These are phyloP conservation scores for Artemisia tridentata DNA, from an alignment of 129 eudicot species.

Conservation along the genomic window DNA sequence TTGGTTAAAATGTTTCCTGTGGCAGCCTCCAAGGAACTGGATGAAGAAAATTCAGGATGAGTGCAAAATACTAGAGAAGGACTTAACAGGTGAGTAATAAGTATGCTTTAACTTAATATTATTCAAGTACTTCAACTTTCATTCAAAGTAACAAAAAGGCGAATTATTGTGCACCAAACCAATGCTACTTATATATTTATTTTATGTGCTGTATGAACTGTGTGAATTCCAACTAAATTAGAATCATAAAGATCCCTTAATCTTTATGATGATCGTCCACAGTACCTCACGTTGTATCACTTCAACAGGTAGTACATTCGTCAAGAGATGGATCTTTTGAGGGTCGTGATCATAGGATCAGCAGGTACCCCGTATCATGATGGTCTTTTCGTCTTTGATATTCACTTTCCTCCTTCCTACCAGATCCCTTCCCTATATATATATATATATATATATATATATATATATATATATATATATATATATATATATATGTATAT, in stretches of 20 bases:
- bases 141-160: not conserved
- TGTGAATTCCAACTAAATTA: not conserved
- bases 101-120: conserved; percentile 24
- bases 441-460: too few species aligned
- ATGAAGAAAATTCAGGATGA: conserved; percentile 74
- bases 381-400: conserved; percentile 75
- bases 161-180: not conserved
- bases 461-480: too few species aligned
- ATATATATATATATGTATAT: too few species aligned
- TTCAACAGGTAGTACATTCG: conserved; percentile 54
- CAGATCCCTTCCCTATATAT: too few species aligned
- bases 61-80: conserved; percentile 72
- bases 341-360: conserved; percentile 69
- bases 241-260: not conserved
- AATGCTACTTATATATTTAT: not conserved
- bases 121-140: not conserved
- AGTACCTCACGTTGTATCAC: conserved; percentile 4
- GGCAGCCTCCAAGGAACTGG: conserved; percentile 67
- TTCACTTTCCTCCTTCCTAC: conserved; percentile 54
- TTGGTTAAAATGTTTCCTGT: too few species aligned
- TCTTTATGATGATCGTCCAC: not conserved
- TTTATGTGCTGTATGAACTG: too few species aligned
- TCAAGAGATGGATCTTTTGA: conserved; percentile 78
- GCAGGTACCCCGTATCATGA: conserved; percentile 89
- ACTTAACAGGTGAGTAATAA: conserved; percentile 42